Conservation (phyloP, 1,284 basidiomycete species). For the Sporisorium sorghi region DNA sequence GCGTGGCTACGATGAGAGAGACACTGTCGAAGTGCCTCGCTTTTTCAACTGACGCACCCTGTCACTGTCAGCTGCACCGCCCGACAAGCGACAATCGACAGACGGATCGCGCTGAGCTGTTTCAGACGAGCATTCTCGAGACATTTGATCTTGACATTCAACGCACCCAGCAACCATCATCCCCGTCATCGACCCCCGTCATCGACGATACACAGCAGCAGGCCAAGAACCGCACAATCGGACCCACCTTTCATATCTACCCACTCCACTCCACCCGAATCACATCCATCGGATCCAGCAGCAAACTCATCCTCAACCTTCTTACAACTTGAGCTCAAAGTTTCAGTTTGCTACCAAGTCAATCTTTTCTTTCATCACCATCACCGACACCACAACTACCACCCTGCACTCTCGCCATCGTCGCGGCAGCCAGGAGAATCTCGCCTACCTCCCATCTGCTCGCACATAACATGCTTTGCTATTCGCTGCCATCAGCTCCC, state of each 20-base stretch:
- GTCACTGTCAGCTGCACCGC: too few relatives aligned
- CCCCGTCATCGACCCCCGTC: too few relatives aligned
- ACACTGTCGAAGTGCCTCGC: too few relatives aligned
- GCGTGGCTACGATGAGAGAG: too few relatives aligned
- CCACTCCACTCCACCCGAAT: background rate
- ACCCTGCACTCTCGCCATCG: background rate
- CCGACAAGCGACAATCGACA: too few relatives aligned
- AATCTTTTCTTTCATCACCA: background rate
- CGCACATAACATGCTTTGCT: slow-evolving; percentile 18
- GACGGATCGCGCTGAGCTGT: too few relatives aligned
- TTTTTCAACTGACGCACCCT: too few relatives aligned
- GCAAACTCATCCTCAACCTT: background rate
- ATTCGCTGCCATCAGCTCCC: background rate
- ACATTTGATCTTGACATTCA: too few relatives aligned
- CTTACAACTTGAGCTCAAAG: too few relatives aligned
- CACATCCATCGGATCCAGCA: background rate
- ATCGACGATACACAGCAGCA: background rate
- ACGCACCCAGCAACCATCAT: too few relatives aligned
- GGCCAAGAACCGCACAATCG: background rate
- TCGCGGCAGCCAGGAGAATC: background rate
- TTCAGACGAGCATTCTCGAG: too few relatives aligned
- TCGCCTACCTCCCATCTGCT: background rate
- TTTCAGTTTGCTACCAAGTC: background rate
- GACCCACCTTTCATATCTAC: too few relatives aligned
- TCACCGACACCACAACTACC: background rate